These are phyloP conservation scores for Colletotrichum viniferum DNA, from an alignment of 2,329 filamentous ascomycete species.

Conservation along the genomic window DNA sequence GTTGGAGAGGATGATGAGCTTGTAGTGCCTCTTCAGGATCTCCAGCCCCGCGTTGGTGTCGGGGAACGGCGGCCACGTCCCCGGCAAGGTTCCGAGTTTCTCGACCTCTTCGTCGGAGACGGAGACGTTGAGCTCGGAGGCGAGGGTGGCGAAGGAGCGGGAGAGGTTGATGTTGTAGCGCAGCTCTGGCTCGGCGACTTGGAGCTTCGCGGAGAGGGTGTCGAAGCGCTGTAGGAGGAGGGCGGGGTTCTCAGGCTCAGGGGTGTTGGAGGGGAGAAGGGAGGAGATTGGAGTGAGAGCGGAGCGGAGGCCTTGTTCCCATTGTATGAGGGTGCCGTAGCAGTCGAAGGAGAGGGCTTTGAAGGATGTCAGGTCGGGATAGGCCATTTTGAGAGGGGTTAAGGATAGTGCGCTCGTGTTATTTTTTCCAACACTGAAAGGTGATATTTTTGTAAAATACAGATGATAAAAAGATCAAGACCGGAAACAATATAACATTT, in stretches of 20 bases:
- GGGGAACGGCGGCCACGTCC: constrained; percentile 59
- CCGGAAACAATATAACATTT: too few relatives aligned
- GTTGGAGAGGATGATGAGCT: constrained; percentile 66
- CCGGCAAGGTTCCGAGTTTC: constrained; percentile 54
- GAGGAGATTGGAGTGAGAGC: constrained; percentile 55
- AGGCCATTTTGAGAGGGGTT: neutral
- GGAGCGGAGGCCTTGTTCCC: constrained; percentile 68
- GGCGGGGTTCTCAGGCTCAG: constrained; percentile 38
- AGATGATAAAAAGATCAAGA: too few relatives aligned
- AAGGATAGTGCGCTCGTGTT: too few relatives aligned
- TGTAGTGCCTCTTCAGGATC: constrained; percentile 53
- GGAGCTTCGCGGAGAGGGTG: constrained; percentile 50
- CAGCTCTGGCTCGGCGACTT: constrained; percentile 57
- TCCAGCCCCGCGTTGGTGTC: constrained; percentile 61
- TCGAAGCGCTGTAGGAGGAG: constrained; percentile 47
- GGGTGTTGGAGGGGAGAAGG: constrained; percentile 41
- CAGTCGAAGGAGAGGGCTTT: constrained; percentile 72
- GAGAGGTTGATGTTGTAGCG: constrained; percentile 63
- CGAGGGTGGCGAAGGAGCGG: constrained; percentile 46
- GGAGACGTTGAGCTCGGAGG: constrained; percentile 41
- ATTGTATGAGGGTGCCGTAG: constrained; percentile 82
- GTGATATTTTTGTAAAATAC: too few relatives aligned
- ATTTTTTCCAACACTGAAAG: too few relatives aligned
- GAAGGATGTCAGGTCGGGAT: constrained; percentile 25
- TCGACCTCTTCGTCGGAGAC: constrained; percentile 42